Percentiles rank a stretch among this genome's conserved stretches.
These are phyloP conservation scores for Juglanconis juglandina DNA, from an alignment of 2,329 filamentous ascomycete species.

Conservation along the genomic window DNA sequence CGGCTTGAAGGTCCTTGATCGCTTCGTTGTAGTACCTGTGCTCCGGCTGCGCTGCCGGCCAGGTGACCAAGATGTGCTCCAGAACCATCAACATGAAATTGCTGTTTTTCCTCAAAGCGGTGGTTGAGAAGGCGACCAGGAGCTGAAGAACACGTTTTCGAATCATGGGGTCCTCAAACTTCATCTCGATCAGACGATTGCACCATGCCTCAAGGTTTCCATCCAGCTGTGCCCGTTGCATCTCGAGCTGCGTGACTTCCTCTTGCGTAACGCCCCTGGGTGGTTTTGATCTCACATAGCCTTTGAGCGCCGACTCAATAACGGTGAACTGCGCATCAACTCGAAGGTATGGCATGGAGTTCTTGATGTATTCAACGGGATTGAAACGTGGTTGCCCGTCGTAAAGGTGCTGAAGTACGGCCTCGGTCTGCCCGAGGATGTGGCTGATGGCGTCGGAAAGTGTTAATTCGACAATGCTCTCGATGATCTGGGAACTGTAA, in stretches of 20 bases:
- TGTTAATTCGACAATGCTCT: slow-evolving; percentile 77
- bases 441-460: slow-evolving; percentile 82
- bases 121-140: slow-evolving; percentile 79
- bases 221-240: slow-evolving; percentile 58
- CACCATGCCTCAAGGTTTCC: slow-evolving; percentile 69
- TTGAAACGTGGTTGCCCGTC: slow-evolving; percentile 65
- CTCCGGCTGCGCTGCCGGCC: slow-evolving; percentile 68
- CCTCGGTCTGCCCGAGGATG: slow-evolving; percentile 76
- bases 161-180: slow-evolving; percentile 79
- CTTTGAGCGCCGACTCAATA: slow-evolving; percentile 83
- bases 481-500: slow-evolving; percentile 84
- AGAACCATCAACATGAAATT: slow-evolving; percentile 84
- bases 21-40: slow-evolving; percentile 77
- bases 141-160: slow-evolving; percentile 78
- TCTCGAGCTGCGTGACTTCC: slow-evolving; percentile 29
- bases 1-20: slow-evolving; percentile 80
- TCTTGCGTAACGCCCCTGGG: slow-evolving; percentile 9
- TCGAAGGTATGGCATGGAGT: slow-evolving; percentile 68
- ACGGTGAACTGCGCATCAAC: slow-evolving; percentile 89
- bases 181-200: slow-evolving; percentile 64
- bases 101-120: slow-evolving; percentile 71
- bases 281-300: slow-evolving; percentile 74
- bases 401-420: slow-evolving; percentile 72
- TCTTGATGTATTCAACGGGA: slow-evolving; percentile 62
- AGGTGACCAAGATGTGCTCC: slow-evolving; percentile 84